These are phyloP conservation scores for Madurella fahalii DNA, from an alignment of 2,329 filamentous ascomycete species.

Conservation along the genomic window DNA sequence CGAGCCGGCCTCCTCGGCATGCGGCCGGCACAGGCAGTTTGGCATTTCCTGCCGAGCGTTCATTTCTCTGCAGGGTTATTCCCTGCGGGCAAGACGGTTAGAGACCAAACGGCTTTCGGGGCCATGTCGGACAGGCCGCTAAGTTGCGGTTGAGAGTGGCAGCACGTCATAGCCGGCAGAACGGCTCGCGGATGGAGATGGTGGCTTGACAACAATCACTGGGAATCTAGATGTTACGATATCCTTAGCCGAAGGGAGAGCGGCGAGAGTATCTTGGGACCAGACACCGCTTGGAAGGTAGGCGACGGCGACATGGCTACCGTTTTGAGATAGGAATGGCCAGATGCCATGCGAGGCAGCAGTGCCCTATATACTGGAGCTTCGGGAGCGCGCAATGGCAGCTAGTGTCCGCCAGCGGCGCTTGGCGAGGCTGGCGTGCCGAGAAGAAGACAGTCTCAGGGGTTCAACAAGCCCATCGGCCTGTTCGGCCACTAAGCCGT, in stretches of 20 bases:
- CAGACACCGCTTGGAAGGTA: not conserved
- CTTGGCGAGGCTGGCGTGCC: conserved; percentile 1
- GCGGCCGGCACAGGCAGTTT: not conserved
- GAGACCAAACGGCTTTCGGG: not conserved
- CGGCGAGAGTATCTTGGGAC: too few relatives aligned
- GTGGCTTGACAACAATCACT: not conserved
- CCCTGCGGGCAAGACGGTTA: not conserved
- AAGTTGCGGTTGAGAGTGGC: not conserved
- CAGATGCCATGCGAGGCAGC: not conserved
- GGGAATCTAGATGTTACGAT: too few relatives aligned
- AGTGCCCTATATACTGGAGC: not conserved
- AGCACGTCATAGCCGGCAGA: not conserved
- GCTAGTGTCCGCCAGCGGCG: not conserved
- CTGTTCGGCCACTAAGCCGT: not conserved
- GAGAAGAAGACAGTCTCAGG: not conserved
- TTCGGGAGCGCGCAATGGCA: too few relatives aligned
- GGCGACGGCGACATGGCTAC: not conserved
- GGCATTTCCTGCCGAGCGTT: not conserved
- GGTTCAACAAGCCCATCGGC: not conserved
- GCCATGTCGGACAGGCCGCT: not conserved
- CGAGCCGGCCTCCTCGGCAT: not conserved
- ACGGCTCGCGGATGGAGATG: too few relatives aligned
- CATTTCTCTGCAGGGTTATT: not conserved
- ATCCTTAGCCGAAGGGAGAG: too few relatives aligned
- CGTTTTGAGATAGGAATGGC: not conserved